These are phyloP conservation scores for Schwanniomyces yamadae DNA, from an alignment of 805 yeast species.

Conservation along the genomic window DNA sequence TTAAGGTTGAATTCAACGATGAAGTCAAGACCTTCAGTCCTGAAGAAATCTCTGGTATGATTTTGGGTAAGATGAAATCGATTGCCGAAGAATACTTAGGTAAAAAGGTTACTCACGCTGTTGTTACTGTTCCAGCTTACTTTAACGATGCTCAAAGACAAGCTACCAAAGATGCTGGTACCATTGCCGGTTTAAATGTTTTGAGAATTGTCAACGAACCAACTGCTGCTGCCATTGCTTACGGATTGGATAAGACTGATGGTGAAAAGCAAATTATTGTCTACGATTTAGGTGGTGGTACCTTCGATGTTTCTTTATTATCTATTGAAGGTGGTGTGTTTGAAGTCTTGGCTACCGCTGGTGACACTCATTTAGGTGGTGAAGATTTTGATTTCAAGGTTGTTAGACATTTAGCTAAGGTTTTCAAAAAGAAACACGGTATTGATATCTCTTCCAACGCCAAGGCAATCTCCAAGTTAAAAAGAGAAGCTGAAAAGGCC, in stretches of 20 bases:
- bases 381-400: constrained; percentile 48
- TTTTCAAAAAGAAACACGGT: constrained; percentile 46
- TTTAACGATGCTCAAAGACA: constrained; percentile 98
- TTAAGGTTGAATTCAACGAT: constrained; percentile 78
- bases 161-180: constrained; percentile 95
- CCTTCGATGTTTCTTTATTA: constrained; percentile 80
- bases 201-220: constrained; percentile 92
- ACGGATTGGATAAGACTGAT: constrained; percentile 54
- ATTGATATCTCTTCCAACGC: constrained; percentile 40
- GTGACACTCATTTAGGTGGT: constrained; percentile 54
- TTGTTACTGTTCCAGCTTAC: constrained; percentile 91
- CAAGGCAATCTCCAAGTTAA: constrained; percentile 45
- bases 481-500: constrained; percentile 50
- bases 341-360: constrained; percentile 48
- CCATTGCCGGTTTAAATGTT: constrained; percentile 88
- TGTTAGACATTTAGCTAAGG: constrained; percentile 42
- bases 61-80: constrained; percentile 81
- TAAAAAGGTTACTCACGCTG: constrained; percentile 63
- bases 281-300: constrained; percentile 52
- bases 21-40: constrained; percentile 85
- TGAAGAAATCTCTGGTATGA: constrained; percentile 90
- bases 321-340: constrained; percentile 49
- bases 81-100: constrained; percentile 53
- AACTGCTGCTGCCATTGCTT: constrained; percentile 68
- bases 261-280: constrained; percentile 47